These are phyloP conservation scores for Centrapalus pauciflorus DNA, from an alignment of 129 eudicot species.

Conservation along the genomic window DNA sequence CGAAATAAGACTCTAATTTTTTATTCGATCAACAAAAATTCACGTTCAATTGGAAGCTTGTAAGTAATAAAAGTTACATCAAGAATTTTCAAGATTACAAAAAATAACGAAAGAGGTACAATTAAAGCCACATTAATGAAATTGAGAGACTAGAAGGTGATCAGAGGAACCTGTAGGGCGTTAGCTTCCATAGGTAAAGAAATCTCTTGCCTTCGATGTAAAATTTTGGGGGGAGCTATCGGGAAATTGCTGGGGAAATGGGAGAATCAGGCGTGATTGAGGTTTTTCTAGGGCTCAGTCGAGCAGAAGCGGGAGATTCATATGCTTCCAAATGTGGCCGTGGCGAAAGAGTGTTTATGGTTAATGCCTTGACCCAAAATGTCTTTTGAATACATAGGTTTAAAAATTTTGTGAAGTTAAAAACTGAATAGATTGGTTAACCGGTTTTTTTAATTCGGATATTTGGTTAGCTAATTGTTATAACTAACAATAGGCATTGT, in stretches of 20 bases:
- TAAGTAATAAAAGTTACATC: neutral
- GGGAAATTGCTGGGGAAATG: neutral
- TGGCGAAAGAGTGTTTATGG: neutral
- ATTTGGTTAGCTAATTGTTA: too few species aligned
- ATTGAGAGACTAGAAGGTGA: constrained; percentile 3
- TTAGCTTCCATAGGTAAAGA: neutral
- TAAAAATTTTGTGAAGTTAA: too few species aligned
- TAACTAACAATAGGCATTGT: too few species aligned
- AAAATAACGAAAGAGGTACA: neutral
- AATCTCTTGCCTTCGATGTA: neutral
- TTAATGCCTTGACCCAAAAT: neutral
- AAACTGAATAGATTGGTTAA: too few species aligned
- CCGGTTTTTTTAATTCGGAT: too few species aligned
- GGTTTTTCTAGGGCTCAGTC: constrained; percentile 23
- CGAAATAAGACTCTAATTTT: neutral
- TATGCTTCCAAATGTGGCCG: constrained; percentile 4
- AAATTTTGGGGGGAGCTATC: neutral
- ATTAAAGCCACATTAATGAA: neutral
- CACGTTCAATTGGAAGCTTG: neutral
- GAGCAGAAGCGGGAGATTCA: constrained; percentile 24
- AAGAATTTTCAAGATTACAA: neutral
- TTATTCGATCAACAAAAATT: neutral
- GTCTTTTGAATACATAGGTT: neutral
- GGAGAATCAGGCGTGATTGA: constrained; percentile 5
- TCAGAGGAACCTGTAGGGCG: neutral